Base-by-base conservation (phyloP, 2,329 filamentous ascomycete species). In the Ceratocystis destructans region DNA sequence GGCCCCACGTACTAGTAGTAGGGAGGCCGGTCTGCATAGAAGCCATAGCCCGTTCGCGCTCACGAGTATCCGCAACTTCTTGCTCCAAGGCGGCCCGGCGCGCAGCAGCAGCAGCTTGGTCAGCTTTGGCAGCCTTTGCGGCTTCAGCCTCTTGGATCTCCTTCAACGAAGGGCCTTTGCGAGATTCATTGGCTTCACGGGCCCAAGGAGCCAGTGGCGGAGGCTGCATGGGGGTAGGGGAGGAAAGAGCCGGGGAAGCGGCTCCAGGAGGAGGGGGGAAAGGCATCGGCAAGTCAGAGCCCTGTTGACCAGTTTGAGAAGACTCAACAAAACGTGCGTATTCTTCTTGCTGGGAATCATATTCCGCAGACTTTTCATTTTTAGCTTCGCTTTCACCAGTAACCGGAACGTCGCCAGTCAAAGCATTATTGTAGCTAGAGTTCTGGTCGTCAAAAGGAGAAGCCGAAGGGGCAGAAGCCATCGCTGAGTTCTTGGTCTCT, bases 91-190 rank as follows among this genome's bases (percentile, higher is more conserved):
- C 82, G 61, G 86, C 86, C 71, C 88, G 89, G 70, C 92, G 88
- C 68, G 87, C 83, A 53, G 89, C 87, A 45, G 87, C 86, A 17
- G 89, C 90, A 65, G 85, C 78, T 72, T 94, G 90, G 73, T 97
- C 93, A 12, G 85, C 87, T 76, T 95, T 89, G 64, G 93, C 93
- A 10, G 92, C 92, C 74, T 94, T 95, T 73, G 88, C 90, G 45
- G 93, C 93, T 75, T 99, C 94, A 3, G 90, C 87, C 75, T 96
- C 93, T 75, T 99, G 94, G 28, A 99, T 99, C 73, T 99, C 92
- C 77, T 91, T 96, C 69, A 99, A 79, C 68, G 92, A 96, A 1
- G 93, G 94, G 0, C 91, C 92, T 75, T 89, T 95, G 50, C 89
- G 85, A 28, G 82, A 77, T 68, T 85, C 81, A 62, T 88, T 87